These are phyloP conservation scores for Neurospora africana DNA, from an alignment of 495 filamentous ascomycete genomes.

Conservation along the genomic window DNA sequence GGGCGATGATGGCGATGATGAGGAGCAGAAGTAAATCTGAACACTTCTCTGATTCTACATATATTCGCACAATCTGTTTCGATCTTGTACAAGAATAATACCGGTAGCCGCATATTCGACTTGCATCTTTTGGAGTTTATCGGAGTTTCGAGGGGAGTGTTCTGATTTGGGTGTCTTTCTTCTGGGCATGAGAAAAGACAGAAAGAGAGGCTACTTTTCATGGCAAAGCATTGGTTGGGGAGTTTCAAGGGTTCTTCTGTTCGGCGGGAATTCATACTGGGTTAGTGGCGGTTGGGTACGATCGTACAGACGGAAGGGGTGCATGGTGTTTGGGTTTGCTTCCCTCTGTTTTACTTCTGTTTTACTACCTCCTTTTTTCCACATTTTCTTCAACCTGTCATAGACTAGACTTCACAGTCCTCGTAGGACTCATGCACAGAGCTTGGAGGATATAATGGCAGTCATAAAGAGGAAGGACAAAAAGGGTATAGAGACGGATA, in stretches of 20 bases:
- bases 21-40: conserved; percentile 17
- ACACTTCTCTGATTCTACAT: background rate
- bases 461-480: background rate
- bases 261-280: background rate
- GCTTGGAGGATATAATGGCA: background rate
- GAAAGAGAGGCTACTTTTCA: background rate
- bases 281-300: background rate
- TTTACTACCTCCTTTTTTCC: background rate
- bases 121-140: background rate
- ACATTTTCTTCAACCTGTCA: background rate
- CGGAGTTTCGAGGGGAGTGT: background rate
- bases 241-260: background rate
- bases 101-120: background rate
- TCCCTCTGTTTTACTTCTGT: background rate
- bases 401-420: background rate
- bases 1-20: conserved; percentile 19
- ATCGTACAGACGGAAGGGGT: background rate
- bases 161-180: background rate
- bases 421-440: background rate
- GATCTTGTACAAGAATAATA: background rate
- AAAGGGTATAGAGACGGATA: background rate
- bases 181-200: background rate
- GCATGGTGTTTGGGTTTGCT: background rate
- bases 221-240: background rate
- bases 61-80: background rate